A percentile compares a stretch with the other conserved stretches of the same genome.
Evolutionary conservation across 1,284 basidiomycete species (phyloP).

Genomic region (Leccinum pachyderme): DNA sequence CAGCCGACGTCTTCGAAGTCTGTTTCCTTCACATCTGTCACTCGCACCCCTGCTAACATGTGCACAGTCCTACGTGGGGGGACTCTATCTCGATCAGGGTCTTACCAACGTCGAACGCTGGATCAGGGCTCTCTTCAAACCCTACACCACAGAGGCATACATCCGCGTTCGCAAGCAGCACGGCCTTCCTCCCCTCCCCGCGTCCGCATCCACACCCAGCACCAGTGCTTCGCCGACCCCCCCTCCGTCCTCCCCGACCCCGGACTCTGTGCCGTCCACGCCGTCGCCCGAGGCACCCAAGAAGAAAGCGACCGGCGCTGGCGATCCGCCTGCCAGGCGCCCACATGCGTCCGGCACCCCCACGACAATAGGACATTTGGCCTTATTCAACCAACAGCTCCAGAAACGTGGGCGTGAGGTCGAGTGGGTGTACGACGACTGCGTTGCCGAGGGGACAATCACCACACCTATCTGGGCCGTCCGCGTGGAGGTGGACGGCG

Average conservation of each 20-base stretch:
- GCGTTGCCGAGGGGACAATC: slow-evolving; percentile 43
- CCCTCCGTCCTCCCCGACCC: not conserved
- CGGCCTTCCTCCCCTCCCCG: slow-evolving; percentile 44
- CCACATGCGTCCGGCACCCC: slow-evolving; percentile 16
- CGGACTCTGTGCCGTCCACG: not conserved
- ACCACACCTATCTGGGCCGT: slow-evolving; percentile 73
- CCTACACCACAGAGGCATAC: slow-evolving; percentile 63
- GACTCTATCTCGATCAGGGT: slow-evolving; percentile 66
- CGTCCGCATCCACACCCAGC: slow-evolving; percentile 10
- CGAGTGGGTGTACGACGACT: slow-evolving; percentile 66
- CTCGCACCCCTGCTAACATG: slow-evolving; percentile 5
- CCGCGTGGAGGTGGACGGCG: slow-evolving; percentile 56
- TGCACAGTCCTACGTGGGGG: slow-evolving; percentile 68
- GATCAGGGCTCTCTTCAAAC: slow-evolving; percentile 59
- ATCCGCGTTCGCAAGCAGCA: slow-evolving; percentile 59
- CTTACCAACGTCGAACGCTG: slow-evolving; percentile 53
- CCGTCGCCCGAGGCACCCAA: slow-evolving; percentile 1
- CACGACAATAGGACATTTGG: slow-evolving; percentile 58
- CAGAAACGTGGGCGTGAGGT: slow-evolving; percentile 55
- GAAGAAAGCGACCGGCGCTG: not conserved
- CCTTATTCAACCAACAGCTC: slow-evolving; percentile 72
- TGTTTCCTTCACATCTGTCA: slow-evolving; percentile 10
- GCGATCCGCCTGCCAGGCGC: not conserved
- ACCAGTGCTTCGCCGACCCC: slow-evolving; percentile 22
- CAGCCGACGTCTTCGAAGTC: slow-evolving; percentile 77